A percentile compares a stretch with the other conserved stretches of the same genome.
phyloP scores from a whole-genome alignment of 306 rosid genomes.

The Sphenostylis stenocarpa region DNA sequence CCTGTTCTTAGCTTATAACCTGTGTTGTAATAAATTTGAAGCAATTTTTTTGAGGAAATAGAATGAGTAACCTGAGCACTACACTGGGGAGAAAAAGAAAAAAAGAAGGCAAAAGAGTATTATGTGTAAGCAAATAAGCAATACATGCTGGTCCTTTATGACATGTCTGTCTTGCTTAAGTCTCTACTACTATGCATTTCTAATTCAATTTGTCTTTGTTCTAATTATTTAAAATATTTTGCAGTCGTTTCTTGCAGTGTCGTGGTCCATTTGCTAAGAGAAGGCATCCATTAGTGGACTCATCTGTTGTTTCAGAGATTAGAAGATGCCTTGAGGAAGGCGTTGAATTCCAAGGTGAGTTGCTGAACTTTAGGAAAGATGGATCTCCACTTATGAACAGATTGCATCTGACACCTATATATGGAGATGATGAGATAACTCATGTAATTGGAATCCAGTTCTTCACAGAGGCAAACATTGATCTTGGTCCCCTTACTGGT shows the following conservation, averaged over 20 bases:
- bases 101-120: slow-evolving; percentile 17
- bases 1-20: not conserved
- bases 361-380: slow-evolving; percentile 95
- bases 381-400: slow-evolving; percentile 98
- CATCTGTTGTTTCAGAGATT: slow-evolving; percentile 79
- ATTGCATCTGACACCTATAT: slow-evolving; percentile 86
- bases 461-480: slow-evolving; percentile 87
- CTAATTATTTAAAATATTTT: slow-evolving; percentile 40
- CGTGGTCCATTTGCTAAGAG: slow-evolving; percentile 98
- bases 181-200: not conserved
- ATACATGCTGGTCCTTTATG: not conserved
- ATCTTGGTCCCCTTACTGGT: slow-evolving; percentile 81
- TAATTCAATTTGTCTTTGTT: not conserved
- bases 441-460: slow-evolving; percentile 96
- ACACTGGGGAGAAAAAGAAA: slow-evolving; percentile 16
- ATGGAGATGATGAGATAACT: slow-evolving; percentile 89
- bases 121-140: not conserved
- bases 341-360: slow-evolving; percentile 91
- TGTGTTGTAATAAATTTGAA: slow-evolving; percentile 1
- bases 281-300: slow-evolving; percentile 92
- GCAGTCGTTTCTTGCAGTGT: slow-evolving; percentile 97
- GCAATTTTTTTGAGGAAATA: not conserved
- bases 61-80: slow-evolving; percentile 7
- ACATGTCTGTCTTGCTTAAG: not conserved
- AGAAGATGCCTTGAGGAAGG: slow-evolving; percentile 89